Base-by-base conservation (phyloP, 2,329 filamentous ascomycete genomes). In the Penicillium olsonii region DNA sequence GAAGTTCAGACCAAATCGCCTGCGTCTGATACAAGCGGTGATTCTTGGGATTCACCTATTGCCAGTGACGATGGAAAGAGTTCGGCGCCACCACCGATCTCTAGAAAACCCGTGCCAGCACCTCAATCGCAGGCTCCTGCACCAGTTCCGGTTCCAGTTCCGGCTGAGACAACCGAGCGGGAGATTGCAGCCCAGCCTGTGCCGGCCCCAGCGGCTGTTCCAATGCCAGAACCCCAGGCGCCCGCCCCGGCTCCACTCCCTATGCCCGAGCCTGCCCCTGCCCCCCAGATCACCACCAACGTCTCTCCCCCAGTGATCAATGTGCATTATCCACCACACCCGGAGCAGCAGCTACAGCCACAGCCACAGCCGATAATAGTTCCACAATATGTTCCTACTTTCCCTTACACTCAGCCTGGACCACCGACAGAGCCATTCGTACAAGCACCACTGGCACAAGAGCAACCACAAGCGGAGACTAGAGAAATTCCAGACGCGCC, bases 331-430 rank as follows among this genome's bases (percentile, higher is more conserved):
- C 55, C 59, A 3, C 57, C 68, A 5, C 62, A 57, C 8, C 76
- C 80, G 6, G 29, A 31, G 17, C 63, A 75, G 2, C 46, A 45
- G 17, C n/a, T 20, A 17, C 31, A 37, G n/a, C 10, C 19, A 12
- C 47, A 49, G 15, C 35, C 18, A 5, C 47, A 49, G 8, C 47
- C 47, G 7, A 14, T 35, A 3, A 22, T 49, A 17, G 50, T 62
- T 2, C 61, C 65, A 40, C 63, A 79, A 40, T 85, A 84, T 60
- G 76, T 76, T 45, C 81, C 82, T 2, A 75, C 86, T 4, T 78
- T 84, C 41, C 81, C 85, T 6, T 78, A 83, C 0, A 75, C 73
- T 2, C 79, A 83, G 52, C 71, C 73, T 0, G 45, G 48, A 35
- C 59, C 66, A 9, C 75, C 79, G 17, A 18, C n/a, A 14, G 19